Conservation (phyloP, 768 basidiomycete species). For the Panaeolus papilionaceus region DNA sequence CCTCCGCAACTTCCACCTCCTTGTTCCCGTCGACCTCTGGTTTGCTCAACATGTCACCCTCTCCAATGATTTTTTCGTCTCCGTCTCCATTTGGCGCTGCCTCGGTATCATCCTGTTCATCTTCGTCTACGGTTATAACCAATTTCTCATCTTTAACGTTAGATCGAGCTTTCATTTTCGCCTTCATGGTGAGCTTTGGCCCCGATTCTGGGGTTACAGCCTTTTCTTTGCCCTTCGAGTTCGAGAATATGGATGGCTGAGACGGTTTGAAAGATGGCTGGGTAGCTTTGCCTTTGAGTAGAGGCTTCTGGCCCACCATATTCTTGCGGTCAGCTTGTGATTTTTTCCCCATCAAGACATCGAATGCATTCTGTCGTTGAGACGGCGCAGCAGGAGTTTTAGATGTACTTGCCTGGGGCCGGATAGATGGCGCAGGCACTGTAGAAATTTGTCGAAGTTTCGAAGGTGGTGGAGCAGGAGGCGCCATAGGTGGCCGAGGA, state of each 20-base stretch:
- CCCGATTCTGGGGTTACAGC: constrained; percentile 3
- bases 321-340: constrained; percentile 20
- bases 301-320: constrained; percentile 31
- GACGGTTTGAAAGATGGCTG: not conserved
- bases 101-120: constrained; percentile 37
- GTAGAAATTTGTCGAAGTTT: constrained; percentile 17
- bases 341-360: constrained; percentile 37
- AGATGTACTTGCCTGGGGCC: constrained; percentile 8
- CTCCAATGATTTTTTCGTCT: constrained; percentile 5
- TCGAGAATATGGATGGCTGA: constrained; percentile 9
- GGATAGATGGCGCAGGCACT: constrained; percentile 16
- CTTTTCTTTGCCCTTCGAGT: constrained; percentile 18
- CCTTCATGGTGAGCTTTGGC: constrained; percentile 26
- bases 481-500: constrained; percentile 38
- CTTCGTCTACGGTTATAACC: constrained; percentile 32
- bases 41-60: not conserved
- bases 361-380: constrained; percentile 38
- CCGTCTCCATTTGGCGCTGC: constrained; percentile 18
- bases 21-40: not conserved
- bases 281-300: constrained; percentile 20
- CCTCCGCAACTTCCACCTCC: not conserved
- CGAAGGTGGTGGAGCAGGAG: constrained; percentile 16
- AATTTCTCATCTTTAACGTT: constrained; percentile 37
- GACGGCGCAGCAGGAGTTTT: not conserved
- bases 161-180: constrained; percentile 40